These are phyloP conservation scores for Hypholoma sublateritium DNA, from an alignment of 768 basidiomycete species.

Conservation along the genomic window DNA sequence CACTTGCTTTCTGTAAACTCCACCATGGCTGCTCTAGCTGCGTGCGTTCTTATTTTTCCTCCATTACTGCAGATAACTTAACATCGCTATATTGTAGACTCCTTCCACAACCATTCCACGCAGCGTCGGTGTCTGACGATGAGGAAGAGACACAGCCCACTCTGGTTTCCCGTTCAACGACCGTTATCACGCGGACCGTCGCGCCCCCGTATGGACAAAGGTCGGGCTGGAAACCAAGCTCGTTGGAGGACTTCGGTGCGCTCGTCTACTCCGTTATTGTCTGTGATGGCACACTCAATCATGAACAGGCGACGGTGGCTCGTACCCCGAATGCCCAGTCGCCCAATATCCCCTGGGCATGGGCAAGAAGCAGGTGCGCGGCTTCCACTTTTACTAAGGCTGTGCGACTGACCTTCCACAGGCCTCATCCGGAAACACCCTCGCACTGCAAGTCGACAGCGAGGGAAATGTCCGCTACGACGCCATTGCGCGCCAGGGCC, in stretches of 20 bases:
- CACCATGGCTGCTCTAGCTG: conserved; percentile 62
- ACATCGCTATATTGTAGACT: conserved; percentile 40
- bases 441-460: conserved; percentile 94
- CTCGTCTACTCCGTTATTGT: conserved; percentile 7
- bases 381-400: neutral
- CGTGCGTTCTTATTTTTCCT: conserved; percentile 46
- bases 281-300: neutral
- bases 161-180: conserved; percentile 30
- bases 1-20: conserved; percentile 8
- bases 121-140: conserved; percentile 54
- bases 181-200: conserved; percentile 47
- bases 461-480: conserved; percentile 98
- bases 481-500: conserved; percentile 94
- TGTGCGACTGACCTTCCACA: conserved; percentile 26
- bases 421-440: conserved; percentile 91
- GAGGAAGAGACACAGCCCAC: conserved; percentile 51
- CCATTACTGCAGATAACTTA: neutral
- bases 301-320: conserved; percentile 71
- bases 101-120: conserved; percentile 66
- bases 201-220: conserved; percentile 88
- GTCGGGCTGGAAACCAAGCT: conserved; percentile 80
- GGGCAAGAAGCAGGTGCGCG: conserved; percentile 88
- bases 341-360: conserved; percentile 97
- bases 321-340: conserved; percentile 93
- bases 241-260: conserved; percentile 83